Conservation (phyloP, 352 stramenopile species). For the Phytophthora hybrid region DNA sequence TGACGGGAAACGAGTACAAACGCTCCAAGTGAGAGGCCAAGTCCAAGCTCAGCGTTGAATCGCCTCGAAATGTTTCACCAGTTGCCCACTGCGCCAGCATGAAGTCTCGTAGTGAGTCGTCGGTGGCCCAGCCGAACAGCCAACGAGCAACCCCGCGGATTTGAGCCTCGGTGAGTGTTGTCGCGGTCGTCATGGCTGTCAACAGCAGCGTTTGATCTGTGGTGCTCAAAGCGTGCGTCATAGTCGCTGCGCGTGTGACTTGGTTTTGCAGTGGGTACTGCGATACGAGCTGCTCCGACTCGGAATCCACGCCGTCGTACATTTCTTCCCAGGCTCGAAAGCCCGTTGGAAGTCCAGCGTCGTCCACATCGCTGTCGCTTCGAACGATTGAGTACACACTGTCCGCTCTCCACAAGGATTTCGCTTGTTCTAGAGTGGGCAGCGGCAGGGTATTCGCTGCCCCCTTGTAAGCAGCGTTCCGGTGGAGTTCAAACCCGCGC, state of each 20-base stretch:
- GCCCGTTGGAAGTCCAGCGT: constrained; percentile 46
- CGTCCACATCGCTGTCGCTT: constrained; percentile 16
- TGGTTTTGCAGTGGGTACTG: constrained; percentile 48
- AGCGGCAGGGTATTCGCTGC: constrained; percentile 15
- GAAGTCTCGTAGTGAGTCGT: constrained; percentile 54
- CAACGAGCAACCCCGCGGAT: constrained; percentile 54
- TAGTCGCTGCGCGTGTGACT: constrained; percentile 17
- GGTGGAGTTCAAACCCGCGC: constrained; percentile 63
- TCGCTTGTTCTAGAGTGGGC: constrained; percentile 48
- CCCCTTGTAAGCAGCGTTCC: constrained; percentile 36
- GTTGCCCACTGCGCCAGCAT: constrained; percentile 60
- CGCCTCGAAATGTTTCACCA: constrained; percentile 52
- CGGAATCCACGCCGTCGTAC: constrained; percentile 62
- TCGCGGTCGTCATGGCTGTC: constrained; percentile 36
- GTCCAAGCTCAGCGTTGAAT: constrained; percentile 31
- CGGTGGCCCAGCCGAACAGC: constrained; percentile 59
- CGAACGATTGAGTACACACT: constrained; percentile 60
- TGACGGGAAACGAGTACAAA: constrained; percentile 38
- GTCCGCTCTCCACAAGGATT: constrained; percentile 48
- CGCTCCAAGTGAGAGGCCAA: constrained; percentile 36
- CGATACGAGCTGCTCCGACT: constrained; percentile 51
- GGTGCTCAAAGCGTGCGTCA: constrained; percentile 32
- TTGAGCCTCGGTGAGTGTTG: constrained; percentile 48
- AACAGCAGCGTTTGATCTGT: constrained; percentile 41
- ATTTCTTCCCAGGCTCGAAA: constrained; percentile 71